Evolutionary conservation across 305 asterid genomes (phyloP).

Genomic region (Solanum chacoense): DNA sequence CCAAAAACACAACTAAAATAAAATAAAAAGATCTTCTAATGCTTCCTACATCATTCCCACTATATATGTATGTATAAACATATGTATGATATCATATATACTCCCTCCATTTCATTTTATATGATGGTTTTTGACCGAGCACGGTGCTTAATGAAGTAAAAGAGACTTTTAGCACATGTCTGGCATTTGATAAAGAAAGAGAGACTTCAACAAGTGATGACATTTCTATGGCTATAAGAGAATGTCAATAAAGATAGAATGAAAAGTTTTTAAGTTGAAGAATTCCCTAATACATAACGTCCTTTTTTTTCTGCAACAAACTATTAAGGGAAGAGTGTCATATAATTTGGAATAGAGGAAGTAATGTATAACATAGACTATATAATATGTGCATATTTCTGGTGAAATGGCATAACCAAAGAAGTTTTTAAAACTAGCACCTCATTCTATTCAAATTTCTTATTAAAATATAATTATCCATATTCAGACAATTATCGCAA

Average conservation of each 20-base stretch:
- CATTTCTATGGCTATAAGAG: not conserved
- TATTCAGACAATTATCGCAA: not conserved
- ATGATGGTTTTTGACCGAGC: not conserved
- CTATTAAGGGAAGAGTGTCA: not conserved
- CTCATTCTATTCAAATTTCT: not conserved
- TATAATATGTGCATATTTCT: not conserved
- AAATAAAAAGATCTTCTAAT: not conserved
- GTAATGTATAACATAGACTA: not conserved
- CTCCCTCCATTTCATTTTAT: not conserved
- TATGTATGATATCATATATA: not conserved
- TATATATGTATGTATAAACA: not conserved
- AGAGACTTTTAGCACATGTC: not conserved
- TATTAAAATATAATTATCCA: not conserved
- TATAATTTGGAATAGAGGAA: not conserved
- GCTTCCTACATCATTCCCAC: not conserved
- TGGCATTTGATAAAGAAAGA: not conserved
- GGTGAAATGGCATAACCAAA: not conserved
- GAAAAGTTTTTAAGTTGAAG: not conserved
- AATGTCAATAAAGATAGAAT: not conserved
- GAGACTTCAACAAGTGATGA: not conserved
- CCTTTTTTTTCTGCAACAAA: not conserved
- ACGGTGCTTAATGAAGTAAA: not conserved
- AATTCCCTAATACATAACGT: not conserved
- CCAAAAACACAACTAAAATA: not conserved
- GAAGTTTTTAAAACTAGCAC: not conserved